Base-by-base conservation (phyloP, 352 stramenopile species). In the Phytophthora brassicae region DNA sequence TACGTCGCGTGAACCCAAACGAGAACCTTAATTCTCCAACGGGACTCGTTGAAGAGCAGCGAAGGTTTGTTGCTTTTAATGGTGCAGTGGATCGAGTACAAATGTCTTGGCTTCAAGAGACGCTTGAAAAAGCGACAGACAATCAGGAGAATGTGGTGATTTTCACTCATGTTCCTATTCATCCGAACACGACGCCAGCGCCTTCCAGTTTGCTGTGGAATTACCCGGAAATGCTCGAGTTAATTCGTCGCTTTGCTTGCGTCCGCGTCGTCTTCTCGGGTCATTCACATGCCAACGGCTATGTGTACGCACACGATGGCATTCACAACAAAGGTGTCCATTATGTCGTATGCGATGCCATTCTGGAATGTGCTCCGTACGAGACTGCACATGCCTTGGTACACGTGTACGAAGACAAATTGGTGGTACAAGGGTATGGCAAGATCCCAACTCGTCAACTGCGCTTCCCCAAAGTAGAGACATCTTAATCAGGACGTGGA, bases 31-130 rank as follows among this genome's bases (percentile, higher is more conserved):
- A 95, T 57, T 95, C 85, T 39, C 79, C 81, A 2, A 60, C 68
- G 20, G 75, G 81, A 3, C 58, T 95, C 11, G 42, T 64, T 4
- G 75, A 72, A 9, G 39, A 68, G 9, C 49, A 79, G 36, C 50
- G 77, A 51, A 72, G 86, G 54, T 92, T 88, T 36, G 86, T 93
- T 6, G 82, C 79, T 28, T 95, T 89, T 59, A 93, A 95, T 56
- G 86, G 81, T 54, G 86, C 67, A 17, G 58, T 95, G 20, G 79
- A 90, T 63, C 33, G 17, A 24, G 51, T 52, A 36, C 86, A 95
- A 57, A 75, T 92, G 38, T 23, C 38, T 26, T 95, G 84, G 84
- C 56, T 95, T 9, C 39, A 68, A 14, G 31, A 57, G 3, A 72
- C 67, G 14, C 68, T 95, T 0, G 22, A 36, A 14, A 44, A 60